A percentile compares a stretch with the other conserved stretches of the same genome.
Conservation (phyloP, 495 filamentous ascomycete species). For the Podospora pseudopauciseta region DNA sequence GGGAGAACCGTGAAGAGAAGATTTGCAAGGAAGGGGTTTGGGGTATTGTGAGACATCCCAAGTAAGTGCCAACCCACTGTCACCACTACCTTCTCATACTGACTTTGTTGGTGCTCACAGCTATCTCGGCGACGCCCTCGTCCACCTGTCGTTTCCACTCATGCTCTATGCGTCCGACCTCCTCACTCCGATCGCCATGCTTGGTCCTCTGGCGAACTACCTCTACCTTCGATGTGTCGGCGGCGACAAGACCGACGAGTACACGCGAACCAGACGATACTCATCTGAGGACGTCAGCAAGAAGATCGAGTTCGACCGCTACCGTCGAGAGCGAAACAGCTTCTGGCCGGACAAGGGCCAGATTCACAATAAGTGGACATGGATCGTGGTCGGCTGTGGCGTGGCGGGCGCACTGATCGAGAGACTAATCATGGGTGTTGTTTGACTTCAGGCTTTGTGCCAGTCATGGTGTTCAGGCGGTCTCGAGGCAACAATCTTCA, state of each 20-base stretch:
- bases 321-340: conserved; percentile 51
- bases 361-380: conserved; percentile 52
- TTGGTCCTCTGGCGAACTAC: conserved; percentile 57
- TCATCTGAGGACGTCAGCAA: conserved; percentile 44
- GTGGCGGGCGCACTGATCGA: conserved; percentile 33
- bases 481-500: not conserved
- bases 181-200: conserved; percentile 49
- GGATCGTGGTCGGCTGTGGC: conserved; percentile 48
- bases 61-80: conserved; percentile 40
- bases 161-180: conserved; percentile 49
- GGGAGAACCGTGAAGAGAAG: conserved; percentile 12
- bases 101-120: conserved; percentile 31
- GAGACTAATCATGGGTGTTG: conserved; percentile 11
- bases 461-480: not conserved
- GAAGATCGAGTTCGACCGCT: conserved; percentile 46
- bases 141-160: conserved; percentile 50
- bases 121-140: conserved; percentile 56
- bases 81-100: not conserved
- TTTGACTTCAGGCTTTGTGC: conserved; percentile 1
- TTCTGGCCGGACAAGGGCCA: conserved; percentile 53
- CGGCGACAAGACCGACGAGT: conserved; percentile 52
- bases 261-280: conserved; percentile 48
- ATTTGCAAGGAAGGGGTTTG: conserved; percentile 54
- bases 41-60: conserved; percentile 58
- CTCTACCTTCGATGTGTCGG: conserved; percentile 53